Evolutionary conservation across 805 yeast genomes (phyloP).

Genomic region (Saccharomycopsis capsularis): DNA sequence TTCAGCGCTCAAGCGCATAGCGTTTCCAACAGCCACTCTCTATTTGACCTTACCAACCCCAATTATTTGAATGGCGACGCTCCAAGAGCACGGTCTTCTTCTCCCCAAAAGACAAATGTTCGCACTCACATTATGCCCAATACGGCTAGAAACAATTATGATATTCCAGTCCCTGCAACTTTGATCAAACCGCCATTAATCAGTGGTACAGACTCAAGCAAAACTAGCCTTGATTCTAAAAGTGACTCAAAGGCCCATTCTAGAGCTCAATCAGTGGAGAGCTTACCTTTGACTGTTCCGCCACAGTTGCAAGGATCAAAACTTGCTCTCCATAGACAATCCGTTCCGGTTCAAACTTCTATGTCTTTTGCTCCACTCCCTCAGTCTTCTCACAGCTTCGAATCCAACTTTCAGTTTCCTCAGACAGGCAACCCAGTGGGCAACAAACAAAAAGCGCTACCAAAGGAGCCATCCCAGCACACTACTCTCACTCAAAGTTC

Average conservation of each 20-base stretch:
- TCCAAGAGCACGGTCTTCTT: conserved; percentile 5
- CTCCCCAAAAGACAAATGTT: conserved; percentile 7
- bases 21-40: conserved; percentile 1
- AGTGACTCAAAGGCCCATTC: background rate
- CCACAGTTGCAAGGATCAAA: no score
- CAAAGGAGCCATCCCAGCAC: background rate
- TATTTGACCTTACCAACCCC: conserved; percentile 11
- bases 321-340: no score
- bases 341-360: background rate
- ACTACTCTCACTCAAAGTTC: background rate
- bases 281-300: background rate
- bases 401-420: background rate
- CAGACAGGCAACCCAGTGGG: background rate
- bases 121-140: conserved; percentile 9
- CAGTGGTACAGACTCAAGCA: conserved; percentile 1
- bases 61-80: conserved; percentile 3
- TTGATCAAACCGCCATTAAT: conserved; percentile 18
- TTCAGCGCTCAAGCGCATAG: background rate
- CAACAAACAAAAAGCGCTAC: no score
- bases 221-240: background rate
- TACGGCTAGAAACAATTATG: conserved; percentile 6
- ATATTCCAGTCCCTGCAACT: conserved; percentile 15
- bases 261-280: background rate
- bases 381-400: background rate
- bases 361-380: background rate